These are phyloP conservation scores for Schizophyllum amplum DNA, from an alignment of 1,284 basidiomycete species.

Conservation along the genomic window DNA sequence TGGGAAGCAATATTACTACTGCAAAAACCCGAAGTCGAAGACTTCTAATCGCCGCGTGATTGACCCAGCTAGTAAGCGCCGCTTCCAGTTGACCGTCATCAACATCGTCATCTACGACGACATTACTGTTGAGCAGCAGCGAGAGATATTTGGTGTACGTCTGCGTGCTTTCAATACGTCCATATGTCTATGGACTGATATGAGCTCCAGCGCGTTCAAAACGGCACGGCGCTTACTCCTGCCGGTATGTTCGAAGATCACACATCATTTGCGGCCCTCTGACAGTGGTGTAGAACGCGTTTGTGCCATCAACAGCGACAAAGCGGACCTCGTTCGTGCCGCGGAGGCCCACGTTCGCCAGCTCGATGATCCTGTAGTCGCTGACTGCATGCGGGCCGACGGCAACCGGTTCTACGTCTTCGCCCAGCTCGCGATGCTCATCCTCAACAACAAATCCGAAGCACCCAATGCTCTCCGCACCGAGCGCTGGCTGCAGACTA, in stretches of 20 bases:
- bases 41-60: neutral
- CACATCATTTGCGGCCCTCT: too few relatives aligned
- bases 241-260: slow-evolving; percentile 31
- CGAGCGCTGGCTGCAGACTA: neutral
- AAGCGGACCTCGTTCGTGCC: neutral
- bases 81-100: slow-evolving; percentile 60
- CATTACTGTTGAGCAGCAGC: slow-evolving; percentile 47
- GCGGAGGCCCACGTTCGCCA: neutral
- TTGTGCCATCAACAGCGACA: neutral
- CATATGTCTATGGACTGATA: neutral
- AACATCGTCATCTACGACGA: slow-evolving; percentile 68
- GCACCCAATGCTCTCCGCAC: neutral
- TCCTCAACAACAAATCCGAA: neutral
- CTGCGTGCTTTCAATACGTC: neutral
- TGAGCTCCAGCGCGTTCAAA: slow-evolving; percentile 61
- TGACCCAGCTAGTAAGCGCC: neutral
- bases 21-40: neutral
- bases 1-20: neutral
- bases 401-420: neutral
- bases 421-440: neutral
- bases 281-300: too few relatives aligned
- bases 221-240: slow-evolving; percentile 71
- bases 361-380: neutral
- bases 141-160: slow-evolving; percentile 66
- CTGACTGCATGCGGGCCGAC: neutral